Evolutionary conservation across 345 rosid species (phyloP).

Genomic region (Bretschneidera sinensis): DNA sequence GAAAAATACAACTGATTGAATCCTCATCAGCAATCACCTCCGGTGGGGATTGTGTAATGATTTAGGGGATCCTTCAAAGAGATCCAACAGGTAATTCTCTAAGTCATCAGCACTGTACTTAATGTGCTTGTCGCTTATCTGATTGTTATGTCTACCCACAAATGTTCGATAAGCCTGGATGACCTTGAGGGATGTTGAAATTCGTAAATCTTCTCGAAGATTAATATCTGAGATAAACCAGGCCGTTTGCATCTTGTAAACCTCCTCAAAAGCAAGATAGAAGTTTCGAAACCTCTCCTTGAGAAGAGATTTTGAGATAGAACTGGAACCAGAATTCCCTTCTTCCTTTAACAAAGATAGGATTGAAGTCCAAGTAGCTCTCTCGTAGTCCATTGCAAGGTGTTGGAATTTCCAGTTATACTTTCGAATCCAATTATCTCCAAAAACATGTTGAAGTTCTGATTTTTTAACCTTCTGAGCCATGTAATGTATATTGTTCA

Average conservation of each 20-base stretch:
- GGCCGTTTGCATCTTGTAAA: constrained; percentile 70
- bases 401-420: constrained; percentile 78
- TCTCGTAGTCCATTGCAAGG: constrained; percentile 65
- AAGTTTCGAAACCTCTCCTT: constrained; percentile 67
- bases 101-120: constrained; percentile 76
- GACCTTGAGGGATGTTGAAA: constrained; percentile 61
- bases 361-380: constrained; percentile 71
- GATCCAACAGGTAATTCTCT: constrained; percentile 57
- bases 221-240: constrained; percentile 63
- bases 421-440: constrained; percentile 74
- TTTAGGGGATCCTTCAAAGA: constrained; percentile 73
- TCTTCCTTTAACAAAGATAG: constrained; percentile 66
- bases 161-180: constrained; percentile 78
- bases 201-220: constrained; percentile 71
- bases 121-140: constrained; percentile 52
- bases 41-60: constrained; percentile 52
- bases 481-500: constrained; percentile 88
- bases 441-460: constrained; percentile 57
- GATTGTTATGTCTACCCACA: constrained; percentile 49
- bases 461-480: constrained; percentile 68
- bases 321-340: constrained; percentile 35
- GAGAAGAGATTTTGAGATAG: constrained; percentile 42
- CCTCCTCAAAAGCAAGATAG: constrained; percentile 67
- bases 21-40: constrained; percentile 31
- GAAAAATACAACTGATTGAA: too few relatives aligned